phyloP scores from a whole-genome alignment of 257 asterid species.

The Verbena officinalis region DNA sequence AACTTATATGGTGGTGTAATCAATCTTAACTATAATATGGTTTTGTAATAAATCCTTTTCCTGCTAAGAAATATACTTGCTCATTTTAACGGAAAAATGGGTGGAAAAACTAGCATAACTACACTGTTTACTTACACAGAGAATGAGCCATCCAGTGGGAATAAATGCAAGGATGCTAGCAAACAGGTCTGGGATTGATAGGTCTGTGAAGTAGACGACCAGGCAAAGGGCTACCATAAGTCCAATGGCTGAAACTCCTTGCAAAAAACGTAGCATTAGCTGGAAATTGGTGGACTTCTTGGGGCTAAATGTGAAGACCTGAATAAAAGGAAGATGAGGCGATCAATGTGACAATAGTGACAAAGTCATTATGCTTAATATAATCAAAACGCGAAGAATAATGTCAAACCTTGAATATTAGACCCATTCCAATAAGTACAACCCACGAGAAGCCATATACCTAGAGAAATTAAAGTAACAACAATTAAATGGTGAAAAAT shows the following conservation, averaged over 20 bases:
- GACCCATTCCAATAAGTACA: conserved; percentile 73
- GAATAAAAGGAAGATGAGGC: conserved; percentile 28
- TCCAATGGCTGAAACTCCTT: conserved; percentile 85
- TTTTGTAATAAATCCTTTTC: not conserved
- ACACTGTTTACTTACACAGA: conserved; percentile 64
- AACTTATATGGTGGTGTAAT: not conserved
- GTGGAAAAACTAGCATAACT: conserved; percentile 17
- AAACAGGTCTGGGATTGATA: conserved; percentile 78
- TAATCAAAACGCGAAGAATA: conserved; percentile 10
- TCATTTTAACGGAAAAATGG: not conserved
- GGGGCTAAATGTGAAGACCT: conserved; percentile 88
- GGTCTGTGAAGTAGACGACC: conserved; percentile 63
- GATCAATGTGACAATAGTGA: conserved; percentile 12
- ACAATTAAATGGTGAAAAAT: conserved; percentile 14
- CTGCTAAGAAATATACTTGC: not conserved
- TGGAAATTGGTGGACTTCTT: conserved; percentile 84
- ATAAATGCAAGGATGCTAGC: conserved; percentile 94
- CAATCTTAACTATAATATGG: not conserved
- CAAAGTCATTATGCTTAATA: not conserved
- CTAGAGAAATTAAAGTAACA: conserved; percentile 40
- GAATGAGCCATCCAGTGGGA: conserved; percentile 94
- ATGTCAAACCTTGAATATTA: conserved; percentile 80
- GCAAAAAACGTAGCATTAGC: conserved; percentile 88
- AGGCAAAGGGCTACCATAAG: conserved; percentile 81
- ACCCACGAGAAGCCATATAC: conserved; percentile 95